Percentiles rank a stretch among this genome's conserved stretches.
Evolutionary conservation across 2,329 filamentous ascomycete species (phyloP).

Genomic region (Periconia sp.): DNA sequence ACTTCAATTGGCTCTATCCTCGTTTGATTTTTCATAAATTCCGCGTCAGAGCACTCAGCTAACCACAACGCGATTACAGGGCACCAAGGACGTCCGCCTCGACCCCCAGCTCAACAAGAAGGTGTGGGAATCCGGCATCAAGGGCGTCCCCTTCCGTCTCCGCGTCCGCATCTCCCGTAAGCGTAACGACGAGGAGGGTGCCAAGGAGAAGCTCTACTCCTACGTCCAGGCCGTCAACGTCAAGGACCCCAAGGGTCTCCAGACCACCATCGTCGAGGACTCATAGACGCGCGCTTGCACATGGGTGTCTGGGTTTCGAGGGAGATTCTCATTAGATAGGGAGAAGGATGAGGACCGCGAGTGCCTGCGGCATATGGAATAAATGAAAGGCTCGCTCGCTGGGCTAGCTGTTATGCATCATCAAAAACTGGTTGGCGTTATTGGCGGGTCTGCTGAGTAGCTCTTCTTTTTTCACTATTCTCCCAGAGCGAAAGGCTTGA

Average conservation of each 20-base stretch:
- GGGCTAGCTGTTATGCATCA: constrained; percentile 25
- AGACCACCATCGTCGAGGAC: constrained; percentile 82
- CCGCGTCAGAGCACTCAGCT: constrained; percentile 4
- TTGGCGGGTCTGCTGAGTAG: constrained; percentile 39
- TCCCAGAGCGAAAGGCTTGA: constrained; percentile 32
- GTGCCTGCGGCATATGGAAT: background rate
- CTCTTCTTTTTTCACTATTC: constrained; percentile 17
- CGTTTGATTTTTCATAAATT: background rate
- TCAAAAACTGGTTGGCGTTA: constrained; percentile 30
- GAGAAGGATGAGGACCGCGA: too few species aligned
- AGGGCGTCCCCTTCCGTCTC: constrained; percentile 96
- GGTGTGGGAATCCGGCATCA: constrained; percentile 99
- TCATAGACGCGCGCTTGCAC: constrained; percentile 44
- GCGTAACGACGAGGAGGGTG: constrained; percentile 99
- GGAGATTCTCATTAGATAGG: background rate
- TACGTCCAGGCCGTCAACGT: constrained; percentile 99
- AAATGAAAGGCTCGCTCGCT: constrained; percentile 6
- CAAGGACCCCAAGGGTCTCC: constrained; percentile 97
- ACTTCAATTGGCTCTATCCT: background rate
- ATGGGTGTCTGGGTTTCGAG: background rate
- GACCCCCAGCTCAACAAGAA: constrained; percentile 99
- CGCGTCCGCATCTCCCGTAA: constrained; percentile 98
- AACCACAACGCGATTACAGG: constrained; percentile 56
- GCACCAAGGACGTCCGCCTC: constrained; percentile 93
- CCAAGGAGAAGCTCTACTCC: constrained; percentile 99